Conservation (phyloP, 2,329 filamentous ascomycete genomes). For the Metarhizium rileyi region DNA sequence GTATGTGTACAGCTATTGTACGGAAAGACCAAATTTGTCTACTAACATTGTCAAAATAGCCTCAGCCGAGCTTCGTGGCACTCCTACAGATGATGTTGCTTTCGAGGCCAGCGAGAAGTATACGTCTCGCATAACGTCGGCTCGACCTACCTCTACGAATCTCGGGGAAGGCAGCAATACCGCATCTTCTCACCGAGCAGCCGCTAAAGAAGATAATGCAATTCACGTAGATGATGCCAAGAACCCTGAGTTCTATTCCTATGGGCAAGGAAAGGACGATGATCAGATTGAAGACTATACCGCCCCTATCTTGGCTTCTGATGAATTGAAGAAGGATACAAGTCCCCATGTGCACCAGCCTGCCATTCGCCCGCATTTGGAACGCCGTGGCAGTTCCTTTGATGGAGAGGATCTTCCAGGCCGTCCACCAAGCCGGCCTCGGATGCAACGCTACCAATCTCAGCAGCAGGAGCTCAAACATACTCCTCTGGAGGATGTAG, state of each 20-base stretch:
- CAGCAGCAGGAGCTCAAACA: conserved; percentile 41
- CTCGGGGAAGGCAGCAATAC: conserved; percentile 16
- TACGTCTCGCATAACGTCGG: conserved; percentile 64
- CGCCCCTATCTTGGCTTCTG: conserved; percentile 77
- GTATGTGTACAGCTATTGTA: not conserved
- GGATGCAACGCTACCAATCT: conserved; percentile 45
- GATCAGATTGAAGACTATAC: conserved; percentile 53
- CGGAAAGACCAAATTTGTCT: conserved; percentile 8
- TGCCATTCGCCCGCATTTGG: conserved; percentile 66
- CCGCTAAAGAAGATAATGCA: conserved; percentile 40
- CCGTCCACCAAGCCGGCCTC: conserved; percentile 53
- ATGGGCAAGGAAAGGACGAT: conserved; percentile 35
- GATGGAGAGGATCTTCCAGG: conserved; percentile 49
- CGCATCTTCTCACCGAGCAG: conserved; percentile 18
- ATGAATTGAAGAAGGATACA: conserved; percentile 72
- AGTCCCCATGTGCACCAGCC: conserved; percentile 62
- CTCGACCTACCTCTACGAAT: conserved; percentile 38
- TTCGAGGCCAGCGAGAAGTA: conserved; percentile 84
- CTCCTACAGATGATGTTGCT: conserved; percentile 83
- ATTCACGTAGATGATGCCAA: conserved; percentile 66
- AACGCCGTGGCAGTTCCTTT: conserved; percentile 50
- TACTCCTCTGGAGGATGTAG: conserved; percentile 75
- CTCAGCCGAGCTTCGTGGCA: conserved; percentile 53
- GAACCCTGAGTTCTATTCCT: conserved; percentile 28
- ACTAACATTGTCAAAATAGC: conserved; percentile 37